Conservation (phyloP, 78 protist genomes). For the Dictyostelium firmibasis region DNA sequence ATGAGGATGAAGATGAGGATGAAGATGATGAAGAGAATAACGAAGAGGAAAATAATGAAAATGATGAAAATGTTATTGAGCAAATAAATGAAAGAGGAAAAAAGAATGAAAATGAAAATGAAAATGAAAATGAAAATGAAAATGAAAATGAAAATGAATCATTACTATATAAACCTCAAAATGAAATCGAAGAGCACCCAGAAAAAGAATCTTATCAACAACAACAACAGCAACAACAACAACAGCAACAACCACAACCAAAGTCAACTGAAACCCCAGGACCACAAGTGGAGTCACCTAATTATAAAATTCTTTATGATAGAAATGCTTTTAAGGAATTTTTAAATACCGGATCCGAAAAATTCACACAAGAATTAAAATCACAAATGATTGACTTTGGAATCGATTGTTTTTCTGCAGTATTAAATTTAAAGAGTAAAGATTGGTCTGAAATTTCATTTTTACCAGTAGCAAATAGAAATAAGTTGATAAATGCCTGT, state of each 20-base stretch:
- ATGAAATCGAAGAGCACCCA: not conserved
- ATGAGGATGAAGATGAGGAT: not conserved
- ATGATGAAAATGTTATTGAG: not conserved
- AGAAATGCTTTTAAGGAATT: not conserved
- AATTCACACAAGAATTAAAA: not conserved
- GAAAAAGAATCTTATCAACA: not conserved
- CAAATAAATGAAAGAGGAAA: not conserved
- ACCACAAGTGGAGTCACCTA: not conserved
- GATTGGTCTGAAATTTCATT: not conserved
- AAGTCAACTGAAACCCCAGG: not conserved
- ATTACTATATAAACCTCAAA: not conserved
- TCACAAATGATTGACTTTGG: not conserved
- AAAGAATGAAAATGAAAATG: not conserved
- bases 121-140: not conserved
- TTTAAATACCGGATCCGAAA: not conserved
- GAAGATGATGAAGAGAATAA: not conserved
- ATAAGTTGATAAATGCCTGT: not conserved
- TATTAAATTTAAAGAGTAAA: constrained; percentile 5
- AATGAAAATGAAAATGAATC: not conserved
- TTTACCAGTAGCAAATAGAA: not conserved
- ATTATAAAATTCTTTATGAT: not conserved
- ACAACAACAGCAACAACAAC: not conserved
- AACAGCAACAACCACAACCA: not conserved
- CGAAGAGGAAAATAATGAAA: not conserved
- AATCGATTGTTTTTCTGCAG: not conserved